Percentiles rank a stretch among this genome's conserved stretches.
Evolutionary conservation across 345 rosid genomes (phyloP).

Genomic region (Syzygium grande): DNA sequence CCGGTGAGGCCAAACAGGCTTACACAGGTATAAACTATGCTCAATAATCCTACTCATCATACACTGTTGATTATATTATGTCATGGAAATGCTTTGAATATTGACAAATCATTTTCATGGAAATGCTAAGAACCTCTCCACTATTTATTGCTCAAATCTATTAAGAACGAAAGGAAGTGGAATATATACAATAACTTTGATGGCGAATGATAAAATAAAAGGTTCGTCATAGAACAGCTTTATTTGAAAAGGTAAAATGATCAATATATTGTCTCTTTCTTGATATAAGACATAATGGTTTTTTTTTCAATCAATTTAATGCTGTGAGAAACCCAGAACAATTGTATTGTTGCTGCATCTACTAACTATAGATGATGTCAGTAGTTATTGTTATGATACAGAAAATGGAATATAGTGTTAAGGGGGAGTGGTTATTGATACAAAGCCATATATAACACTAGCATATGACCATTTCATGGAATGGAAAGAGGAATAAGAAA

Average conservation of each 20-base stretch:
- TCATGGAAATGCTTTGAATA: background rate
- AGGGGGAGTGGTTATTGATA: background rate
- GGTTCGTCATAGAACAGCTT: background rate
- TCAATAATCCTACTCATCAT: background rate
- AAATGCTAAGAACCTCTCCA: background rate
- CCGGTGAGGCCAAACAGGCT: background rate
- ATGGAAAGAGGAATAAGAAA: background rate
- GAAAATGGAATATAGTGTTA: background rate
- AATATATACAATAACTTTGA: background rate
- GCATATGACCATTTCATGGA: background rate
- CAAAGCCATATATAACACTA: background rate
- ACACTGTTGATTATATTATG: background rate
- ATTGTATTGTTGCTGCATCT: background rate
- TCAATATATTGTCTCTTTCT: background rate
- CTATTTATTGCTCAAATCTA: background rate
- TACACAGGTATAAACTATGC: background rate
- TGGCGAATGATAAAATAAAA: background rate
- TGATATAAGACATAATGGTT: background rate
- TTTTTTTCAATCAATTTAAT: background rate
- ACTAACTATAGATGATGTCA: background rate
- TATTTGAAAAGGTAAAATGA: background rate
- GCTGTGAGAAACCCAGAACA: background rate
- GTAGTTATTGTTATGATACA: background rate
- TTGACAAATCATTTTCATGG: background rate
- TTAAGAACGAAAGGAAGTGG: background rate